These are phyloP conservation scores for Diplodia mutila DNA, from an alignment of 2,329 filamentous ascomycete genomes.

Conservation along the genomic window DNA sequence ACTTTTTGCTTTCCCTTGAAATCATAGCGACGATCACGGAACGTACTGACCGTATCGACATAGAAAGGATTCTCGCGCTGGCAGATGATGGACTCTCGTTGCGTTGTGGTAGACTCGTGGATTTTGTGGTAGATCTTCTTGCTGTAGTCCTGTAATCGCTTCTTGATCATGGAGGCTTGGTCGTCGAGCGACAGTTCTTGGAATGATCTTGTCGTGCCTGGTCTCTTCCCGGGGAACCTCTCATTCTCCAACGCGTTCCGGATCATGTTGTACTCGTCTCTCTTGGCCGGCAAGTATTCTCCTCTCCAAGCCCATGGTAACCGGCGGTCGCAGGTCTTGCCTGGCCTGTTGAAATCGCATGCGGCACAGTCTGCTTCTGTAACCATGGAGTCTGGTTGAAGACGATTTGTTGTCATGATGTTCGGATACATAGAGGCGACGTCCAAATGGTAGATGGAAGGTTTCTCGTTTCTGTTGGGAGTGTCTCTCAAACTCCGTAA, in stretches of 20 bases:
- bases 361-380: conserved; percentile 93
- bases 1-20: conserved; percentile 98
- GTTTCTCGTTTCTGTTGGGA: conserved; percentile 81
- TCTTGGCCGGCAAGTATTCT: conserved; percentile 92
- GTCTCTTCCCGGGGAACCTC: conserved; percentile 78
- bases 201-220: conserved; percentile 73
- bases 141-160: conserved; percentile 87
- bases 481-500: conserved; percentile 75
- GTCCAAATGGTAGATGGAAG: conserved; percentile 96
- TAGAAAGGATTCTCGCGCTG: conserved; percentile 98
- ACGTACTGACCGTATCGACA: conserved; percentile 92
- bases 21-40: conserved; percentile 95
- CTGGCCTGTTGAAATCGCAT: conserved; percentile 96
- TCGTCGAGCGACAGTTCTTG: conserved; percentile 81
- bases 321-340: conserved; percentile 93
- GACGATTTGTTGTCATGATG: conserved; percentile 98
- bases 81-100: conserved; percentile 95
- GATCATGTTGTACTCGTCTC: conserved; percentile 99
- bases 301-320: conserved; percentile 98
- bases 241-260: conserved; percentile 89
- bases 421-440: conserved; percentile 99
- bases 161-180: conserved; percentile 78
- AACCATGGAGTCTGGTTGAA: conserved; percentile 99
- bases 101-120: conserved; percentile 88
- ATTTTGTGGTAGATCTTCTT: conserved; percentile 99